Base-by-base conservation (phyloP, 2,329 filamentous ascomycete species). In the Escovopsis sp. region DNA sequence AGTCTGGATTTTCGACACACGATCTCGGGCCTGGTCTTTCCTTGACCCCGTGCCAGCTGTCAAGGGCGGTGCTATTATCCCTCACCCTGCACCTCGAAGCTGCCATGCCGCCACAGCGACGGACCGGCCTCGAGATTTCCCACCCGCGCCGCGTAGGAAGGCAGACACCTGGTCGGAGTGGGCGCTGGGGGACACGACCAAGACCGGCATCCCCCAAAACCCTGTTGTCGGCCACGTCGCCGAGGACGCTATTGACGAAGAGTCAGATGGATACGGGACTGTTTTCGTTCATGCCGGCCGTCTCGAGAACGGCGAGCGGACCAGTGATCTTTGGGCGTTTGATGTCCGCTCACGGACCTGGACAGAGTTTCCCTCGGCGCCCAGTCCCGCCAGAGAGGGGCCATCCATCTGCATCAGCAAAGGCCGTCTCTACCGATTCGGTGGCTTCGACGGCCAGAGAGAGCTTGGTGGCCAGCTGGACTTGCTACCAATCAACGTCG, bases 251-350 rank as follows among this genome's bases (percentile, higher is more conserved):
- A 64, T 70, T 2, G 74, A 75, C 39, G 68, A 76, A 45, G 71
- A 73, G 45, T 62, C 61, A 3, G 64, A 72, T 31, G 79, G 77
- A 4, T 70, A 72, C 37, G 74, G 77, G 15, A 81, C 72, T 0
- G 62, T 93, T 31, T 78, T 82, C 50, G 53, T 93, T 23, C 84
- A 92, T 52, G 83, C 79, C 4, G 84, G 85, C 4, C 81, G 76
- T 47, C 66, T 81, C 0, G 66, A 70, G 5, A 66, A 60, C 19
- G 79, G 74, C 10, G 62, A 74, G 3, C 62, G 81, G 3, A 61
- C 63, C 27, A 60, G 63, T 10, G 85, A 93, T 50, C 56, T 87
- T 5, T 93, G 85, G 85, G 72, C 73, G 0, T 92, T 92, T 50
- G 74, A 79, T 48, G 56, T 88, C 17, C 61, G 60, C 33, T 65